Evolutionary conservation across 148 eudicot genomes (phyloP).

Genomic region (Amaranthus palmeri): DNA sequence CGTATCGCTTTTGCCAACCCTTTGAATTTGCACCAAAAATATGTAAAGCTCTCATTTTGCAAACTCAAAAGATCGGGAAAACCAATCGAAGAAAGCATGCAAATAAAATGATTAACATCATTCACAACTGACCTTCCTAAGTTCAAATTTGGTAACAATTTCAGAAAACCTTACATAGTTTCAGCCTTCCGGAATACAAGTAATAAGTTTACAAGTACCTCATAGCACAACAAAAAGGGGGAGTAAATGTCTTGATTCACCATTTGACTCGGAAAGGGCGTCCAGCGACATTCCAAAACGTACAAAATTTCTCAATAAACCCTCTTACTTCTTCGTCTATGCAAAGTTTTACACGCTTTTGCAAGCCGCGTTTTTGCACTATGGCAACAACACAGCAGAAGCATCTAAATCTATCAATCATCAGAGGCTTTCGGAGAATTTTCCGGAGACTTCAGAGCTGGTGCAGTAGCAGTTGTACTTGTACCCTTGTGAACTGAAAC

Average conservation of each 20-base stretch:
- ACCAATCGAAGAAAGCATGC: not conserved
- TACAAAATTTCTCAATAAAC: constrained; percentile 5
- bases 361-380: not conserved
- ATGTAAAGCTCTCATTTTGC: no score
- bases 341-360: not conserved
- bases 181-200: constrained; percentile 11
- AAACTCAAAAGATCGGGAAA: no score
- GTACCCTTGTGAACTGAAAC: constrained; percentile 59
- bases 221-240: constrained; percentile 15
- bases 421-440: constrained; percentile 73
- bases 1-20: no score
- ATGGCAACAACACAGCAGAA: constrained; percentile 7
- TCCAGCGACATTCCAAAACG: not conserved
- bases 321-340: not conserved
- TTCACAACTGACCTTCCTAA: not conserved
- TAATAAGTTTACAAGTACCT: constrained; percentile 17
- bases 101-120: not conserved
- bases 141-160: not conserved
- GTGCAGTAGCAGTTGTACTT: constrained; percentile 9
- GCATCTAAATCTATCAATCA: constrained; percentile 14
- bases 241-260: constrained; percentile 4
- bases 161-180: not conserved
- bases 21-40: no score
- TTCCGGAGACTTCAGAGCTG: constrained; percentile 56
- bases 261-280: not conserved